Conservation (phyloP, 768 basidiomycete genomes). For the Holtermannia corniformis region DNA sequence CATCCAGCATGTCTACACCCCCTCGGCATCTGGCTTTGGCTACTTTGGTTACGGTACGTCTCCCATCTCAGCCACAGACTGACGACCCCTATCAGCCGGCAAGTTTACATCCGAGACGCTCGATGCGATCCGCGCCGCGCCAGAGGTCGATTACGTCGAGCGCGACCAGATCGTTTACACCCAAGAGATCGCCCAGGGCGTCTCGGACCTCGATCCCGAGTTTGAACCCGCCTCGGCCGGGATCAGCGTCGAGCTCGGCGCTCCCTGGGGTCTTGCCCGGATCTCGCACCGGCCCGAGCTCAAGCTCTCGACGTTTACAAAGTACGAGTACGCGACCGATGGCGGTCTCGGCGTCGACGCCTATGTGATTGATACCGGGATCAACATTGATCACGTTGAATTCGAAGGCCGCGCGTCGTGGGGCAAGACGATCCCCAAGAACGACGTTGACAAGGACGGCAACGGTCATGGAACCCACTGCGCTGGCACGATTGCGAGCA, state of each 20-base stretch:
- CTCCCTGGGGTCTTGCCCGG: constrained; percentile 77
- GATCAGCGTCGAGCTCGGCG: constrained; percentile 21
- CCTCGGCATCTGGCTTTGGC: constrained; percentile 51
- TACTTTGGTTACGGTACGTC: constrained; percentile 48
- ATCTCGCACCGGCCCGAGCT: constrained; percentile 77
- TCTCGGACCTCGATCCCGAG: constrained; percentile 3
- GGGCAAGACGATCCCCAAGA: constrained; percentile 82
- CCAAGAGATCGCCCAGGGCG: constrained; percentile 46
- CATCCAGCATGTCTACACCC: constrained; percentile 61
- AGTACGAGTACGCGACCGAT: constrained; percentile 58
- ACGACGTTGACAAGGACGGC: constrained; percentile 77
- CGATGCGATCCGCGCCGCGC: constrained; percentile 65
- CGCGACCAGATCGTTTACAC: constrained; percentile 85
- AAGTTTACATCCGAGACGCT: constrained; percentile 61
- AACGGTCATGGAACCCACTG: constrained; percentile 95
- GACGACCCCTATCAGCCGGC: constrained; percentile 47
- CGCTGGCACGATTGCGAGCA: constrained; percentile 90
- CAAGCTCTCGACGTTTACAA: constrained; percentile 68
- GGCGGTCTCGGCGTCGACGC: constrained; percentile 95
- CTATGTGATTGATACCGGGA: constrained; percentile 49
- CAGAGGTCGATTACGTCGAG: constrained; percentile 88
- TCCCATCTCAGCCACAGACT: background rate
- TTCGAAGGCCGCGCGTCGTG: constrained; percentile 64
- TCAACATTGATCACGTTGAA: constrained; percentile 74
- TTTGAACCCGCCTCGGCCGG: constrained; percentile 11